Base-by-base conservation (phyloP, 805 yeast species). In the Blastobotrys americana region DNA sequence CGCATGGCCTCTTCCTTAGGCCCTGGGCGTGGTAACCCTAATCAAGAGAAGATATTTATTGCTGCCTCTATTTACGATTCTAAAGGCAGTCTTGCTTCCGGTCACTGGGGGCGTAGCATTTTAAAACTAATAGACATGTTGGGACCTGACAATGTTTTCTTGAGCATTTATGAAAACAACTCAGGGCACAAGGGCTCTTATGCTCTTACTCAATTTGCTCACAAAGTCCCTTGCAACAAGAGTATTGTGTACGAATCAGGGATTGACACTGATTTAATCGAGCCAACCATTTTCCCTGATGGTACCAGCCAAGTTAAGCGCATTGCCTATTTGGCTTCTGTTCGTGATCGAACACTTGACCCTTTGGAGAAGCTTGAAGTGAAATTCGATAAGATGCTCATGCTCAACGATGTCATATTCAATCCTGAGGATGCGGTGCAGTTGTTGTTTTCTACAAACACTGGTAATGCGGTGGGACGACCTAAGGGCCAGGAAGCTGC, bases 331-430 rank as follows among this genome's bases (percentile, higher is more conserved):
- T 34, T 46, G 18, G 47, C 50, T 8, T 47, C 33, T 9, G 50
- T 46, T 8, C 43, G 50, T 9, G 44, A 46, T 35, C 19, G 44
- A 20, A 47, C 50, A 4, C 37, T 46, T 23, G 36, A 19, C 3
- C 50, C 50, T 10, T 39, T 46, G 3, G 31, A 37, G 15, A 20
- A 16, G 6, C 5, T 16, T 16, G 36, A 13, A n/a, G 18, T n/a
- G 17, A 34, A 16, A n/a, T 45, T 20, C 25, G 51, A 48, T 37
- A 46, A 43, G 36, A 19, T 48, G 5, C 25, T 48, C 22, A 45
- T 45, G 21, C 31, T 48, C 18, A 48, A 48, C 31, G 51, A 48
- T 38, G 45, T 48, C 8, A 23, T 41, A 10, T 48, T 48, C 38
- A 31, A 36, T 39, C 51, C 51, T 16, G 16, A 15, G 5, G 51